These are phyloP conservation scores for Euptelea pleiosperma DNA, from an alignment of 164 flowering plant species.

Conservation along the genomic window DNA sequence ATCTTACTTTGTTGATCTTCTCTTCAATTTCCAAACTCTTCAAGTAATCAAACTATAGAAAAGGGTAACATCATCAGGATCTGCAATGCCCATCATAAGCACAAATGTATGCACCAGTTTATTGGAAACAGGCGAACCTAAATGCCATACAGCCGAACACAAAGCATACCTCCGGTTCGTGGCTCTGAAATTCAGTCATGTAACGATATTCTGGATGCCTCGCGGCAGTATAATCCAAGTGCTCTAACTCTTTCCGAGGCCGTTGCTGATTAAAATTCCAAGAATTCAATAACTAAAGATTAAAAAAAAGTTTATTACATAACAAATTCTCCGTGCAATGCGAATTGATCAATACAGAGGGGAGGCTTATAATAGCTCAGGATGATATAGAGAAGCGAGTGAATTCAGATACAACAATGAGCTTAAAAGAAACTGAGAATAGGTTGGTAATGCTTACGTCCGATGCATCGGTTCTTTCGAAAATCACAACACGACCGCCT, in stretches of 20 bases:
- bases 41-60: slow-evolving; percentile 68
- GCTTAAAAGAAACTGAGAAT: not conserved
- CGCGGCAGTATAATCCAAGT: slow-evolving; percentile 30
- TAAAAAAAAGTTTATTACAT: slow-evolving; percentile 1
- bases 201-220: slow-evolving; percentile 49
- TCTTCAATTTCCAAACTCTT: slow-evolving; percentile 84
- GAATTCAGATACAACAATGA: too few species aligned
- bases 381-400: not conserved
- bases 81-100: slow-evolving; percentile 9
- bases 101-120: not conserved
- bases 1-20: slow-evolving; percentile 65
- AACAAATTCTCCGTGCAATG: too few species aligned
- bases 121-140: not conserved
- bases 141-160: slow-evolving; percentile 2
- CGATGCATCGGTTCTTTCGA: slow-evolving; percentile 41
- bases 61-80: slow-evolving; percentile 16
- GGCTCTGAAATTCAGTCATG: slow-evolving; percentile 82
- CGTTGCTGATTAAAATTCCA: slow-evolving; percentile 23
- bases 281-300: slow-evolving; percentile 16
- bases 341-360: too few species aligned
- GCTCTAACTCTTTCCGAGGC: slow-evolving; percentile 48
- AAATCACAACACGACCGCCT: slow-evolving; percentile 71
- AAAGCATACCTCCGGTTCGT: slow-evolving; percentile 69
- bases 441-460: slow-evolving; percentile 37
- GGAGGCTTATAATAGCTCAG: too few species aligned